phyloP scores from a whole-genome alignment of 2,329 filamentous ascomycete genomes.

The Colletotrichum magnum region DNA sequence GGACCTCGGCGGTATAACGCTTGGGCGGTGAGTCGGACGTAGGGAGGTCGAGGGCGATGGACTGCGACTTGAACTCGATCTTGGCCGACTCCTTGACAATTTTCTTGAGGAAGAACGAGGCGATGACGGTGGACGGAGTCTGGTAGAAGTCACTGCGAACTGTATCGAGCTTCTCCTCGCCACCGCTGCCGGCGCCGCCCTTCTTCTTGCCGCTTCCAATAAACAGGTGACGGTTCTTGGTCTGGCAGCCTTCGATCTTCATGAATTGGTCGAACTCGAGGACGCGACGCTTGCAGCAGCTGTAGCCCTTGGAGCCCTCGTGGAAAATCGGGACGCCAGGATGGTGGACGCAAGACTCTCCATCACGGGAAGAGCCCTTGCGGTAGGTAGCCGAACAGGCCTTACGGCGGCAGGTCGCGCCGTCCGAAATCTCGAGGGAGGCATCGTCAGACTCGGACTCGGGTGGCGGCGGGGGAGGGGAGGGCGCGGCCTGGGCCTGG shows the following conservation, averaged over 20 bases:
- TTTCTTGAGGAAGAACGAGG: constrained; percentile 96
- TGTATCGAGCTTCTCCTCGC: constrained; percentile 83
- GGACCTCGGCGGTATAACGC: constrained; percentile 81
- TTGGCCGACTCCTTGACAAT: constrained; percentile 86
- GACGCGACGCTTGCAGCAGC: constrained; percentile 94
- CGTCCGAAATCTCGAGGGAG: constrained; percentile 78
- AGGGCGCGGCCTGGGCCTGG: constrained; percentile 58
- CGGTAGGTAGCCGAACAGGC: constrained; percentile 79
- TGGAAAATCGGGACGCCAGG: constrained; percentile 95
- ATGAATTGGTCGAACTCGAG: constrained; percentile 98
- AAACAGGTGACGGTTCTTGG: constrained; percentile 86
- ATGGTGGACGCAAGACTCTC: constrained; percentile 88
- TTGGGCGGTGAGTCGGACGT: constrained; percentile 85
- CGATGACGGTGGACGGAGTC: constrained; percentile 86
- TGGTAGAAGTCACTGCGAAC: constrained; percentile 97
- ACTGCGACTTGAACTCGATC: constrained; percentile 75
- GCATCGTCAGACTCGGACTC: constrained; percentile 93
- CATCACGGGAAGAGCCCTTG: constrained; percentile 71
- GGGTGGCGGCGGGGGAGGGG: constrained; percentile 72
- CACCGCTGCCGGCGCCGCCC: constrained; percentile 59
- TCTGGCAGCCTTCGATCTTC: constrained; percentile 92
- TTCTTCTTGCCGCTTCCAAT: constrained; percentile 82
- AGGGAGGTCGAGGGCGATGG: constrained; percentile 83
- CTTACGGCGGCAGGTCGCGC: constrained; percentile 82
- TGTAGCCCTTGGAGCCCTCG: constrained; percentile 98